These are phyloP conservation scores for Ocimum tenuiflorum DNA, from an alignment of 257 asterid genomes.

Conservation along the genomic window DNA sequence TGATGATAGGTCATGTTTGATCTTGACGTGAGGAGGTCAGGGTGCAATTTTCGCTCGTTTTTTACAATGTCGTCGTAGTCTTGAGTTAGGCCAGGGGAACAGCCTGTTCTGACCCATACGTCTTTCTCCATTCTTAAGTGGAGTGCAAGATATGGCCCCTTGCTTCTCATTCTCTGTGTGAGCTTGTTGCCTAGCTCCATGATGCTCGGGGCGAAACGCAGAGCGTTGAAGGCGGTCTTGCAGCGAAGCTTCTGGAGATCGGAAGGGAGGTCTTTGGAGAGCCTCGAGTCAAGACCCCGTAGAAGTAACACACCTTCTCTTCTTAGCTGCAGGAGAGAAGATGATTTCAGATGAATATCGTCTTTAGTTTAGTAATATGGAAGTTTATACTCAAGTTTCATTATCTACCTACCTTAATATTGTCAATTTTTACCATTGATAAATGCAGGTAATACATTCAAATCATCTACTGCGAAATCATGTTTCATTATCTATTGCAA, in stretches of 20 bases:
- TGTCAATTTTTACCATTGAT: no score
- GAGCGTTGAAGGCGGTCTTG: constrained; percentile 91
- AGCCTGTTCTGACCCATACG: constrained; percentile 97
- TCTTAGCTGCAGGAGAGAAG: constrained; percentile 50
- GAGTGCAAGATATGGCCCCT: constrained; percentile 87
- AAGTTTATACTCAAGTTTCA: no score
- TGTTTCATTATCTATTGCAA: no score
- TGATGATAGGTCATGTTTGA: constrained; percentile 76
- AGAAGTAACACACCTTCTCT: constrained; percentile 77
- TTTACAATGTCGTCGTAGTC: constrained; percentile 61
- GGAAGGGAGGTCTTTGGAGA: constrained; percentile 81
- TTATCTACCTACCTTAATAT: no score
- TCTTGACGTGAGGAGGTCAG: constrained; percentile 79
- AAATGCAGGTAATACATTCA: no score
- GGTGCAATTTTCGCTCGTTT: constrained; percentile 60
- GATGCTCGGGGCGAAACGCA: constrained; percentile 68
- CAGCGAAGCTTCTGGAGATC: constrained; percentile 96
- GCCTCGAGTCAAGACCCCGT: constrained; percentile 83
- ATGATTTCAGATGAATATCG: constrained; percentile 4
- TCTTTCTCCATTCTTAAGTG: constrained; percentile 97
- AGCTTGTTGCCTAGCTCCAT: constrained; percentile 69
- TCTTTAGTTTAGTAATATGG: neutral
- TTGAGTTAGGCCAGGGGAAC: constrained; percentile 73
- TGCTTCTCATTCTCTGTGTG: constrained; percentile 80
- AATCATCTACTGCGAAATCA: no score